Evolutionary conservation across 2,329 filamentous ascomycete species (phyloP).

Genomic region (Pseudocercospora fuligena): DNA sequence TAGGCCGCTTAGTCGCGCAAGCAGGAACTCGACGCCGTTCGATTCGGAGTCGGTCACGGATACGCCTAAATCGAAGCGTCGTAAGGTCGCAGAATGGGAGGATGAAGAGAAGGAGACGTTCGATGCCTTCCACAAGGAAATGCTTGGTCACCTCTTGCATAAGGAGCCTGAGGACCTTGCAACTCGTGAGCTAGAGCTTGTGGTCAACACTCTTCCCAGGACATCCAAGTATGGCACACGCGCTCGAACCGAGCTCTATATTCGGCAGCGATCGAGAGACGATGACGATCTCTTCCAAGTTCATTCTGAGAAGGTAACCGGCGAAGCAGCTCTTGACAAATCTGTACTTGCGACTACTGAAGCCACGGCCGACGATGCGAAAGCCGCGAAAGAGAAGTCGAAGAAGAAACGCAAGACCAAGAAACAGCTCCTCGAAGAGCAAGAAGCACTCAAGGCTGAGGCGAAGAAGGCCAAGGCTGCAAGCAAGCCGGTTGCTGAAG

Average conservation of each 20-base stretch:
- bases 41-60: slow-evolving; percentile 54
- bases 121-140: slow-evolving; percentile 51
- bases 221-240: slow-evolving; percentile 75
- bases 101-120: slow-evolving; percentile 57
- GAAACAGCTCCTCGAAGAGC: slow-evolving; percentile 75
- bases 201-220: slow-evolving; percentile 59
- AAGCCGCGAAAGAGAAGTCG: slow-evolving; percentile 49
- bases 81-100: slow-evolving; percentile 52
- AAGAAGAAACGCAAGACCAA: slow-evolving; percentile 74
- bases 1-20: slow-evolving; percentile 74
- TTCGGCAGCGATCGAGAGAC: slow-evolving; percentile 81
- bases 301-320: slow-evolving; percentile 58
- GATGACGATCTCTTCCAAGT: slow-evolving; percentile 79
- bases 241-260: slow-evolving; percentile 68
- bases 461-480: slow-evolving; percentile 38
- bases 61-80: slow-evolving; percentile 51
- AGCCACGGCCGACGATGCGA: slow-evolving; percentile 35
- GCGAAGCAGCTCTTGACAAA: slow-evolving; percentile 25
- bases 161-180: slow-evolving; percentile 72
- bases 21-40: slow-evolving; percentile 57
- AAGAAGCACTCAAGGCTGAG: slow-evolving; percentile 60
- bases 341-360: slow-evolving; percentile 33
- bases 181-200: slow-evolving; percentile 65
- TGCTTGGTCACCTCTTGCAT: slow-evolving; percentile 55
- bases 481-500: slow-evolving; percentile 39